Base-by-base conservation (phyloP, 75 land plant species). In the Picea glauca region DNA sequence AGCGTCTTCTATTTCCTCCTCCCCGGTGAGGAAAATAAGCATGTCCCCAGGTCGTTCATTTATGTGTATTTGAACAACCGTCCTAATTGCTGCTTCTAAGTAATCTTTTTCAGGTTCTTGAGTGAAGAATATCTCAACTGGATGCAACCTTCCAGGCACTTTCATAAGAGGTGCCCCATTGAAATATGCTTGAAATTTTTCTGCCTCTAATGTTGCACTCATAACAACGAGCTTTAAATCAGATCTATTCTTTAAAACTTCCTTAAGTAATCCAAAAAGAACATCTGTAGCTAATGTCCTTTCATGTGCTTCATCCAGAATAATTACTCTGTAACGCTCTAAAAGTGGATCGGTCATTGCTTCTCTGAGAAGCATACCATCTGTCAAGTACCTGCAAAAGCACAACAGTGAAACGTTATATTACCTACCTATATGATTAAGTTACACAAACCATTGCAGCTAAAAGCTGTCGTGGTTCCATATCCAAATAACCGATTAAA, bases 201-300 rank as follows among this genome's bases (percentile, higher is more conserved):
- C 98, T 66, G 99, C 98, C 81, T 97, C 99, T 72, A 97, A 88
- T 5, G 99, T 97, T 35, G 99, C 99, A 90, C 98, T 95, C 96
- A 93, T 93, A 8, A 97, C 96, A 66, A 97, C 94, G 13, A 95
- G 87, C 78, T 97, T 95, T 62, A 97, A 81, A 80, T 97, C 99
- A 20, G 89, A 82, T 23, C 98, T 84, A 64, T 94, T 96, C 75
- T 77, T 91, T 73, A 96, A 59, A 8, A 95, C 98, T 81, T 97
- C 98, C 76, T 97, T 97, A 18, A 97, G 60, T 58, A 97, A 91
- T 4, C 98, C 98, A 87, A 97, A 93, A 13, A 97, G 84, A 3
- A 97, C 98, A 90, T 97, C 98, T 35, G 98, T 97, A 13, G 99
- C 98, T 73, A 97, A 78, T 5, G 98, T 95, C 79, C 99, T 83